phyloP scores from a whole-genome alignment of 139 green algal species.

The Edaphochlamys debaryana region DNA sequence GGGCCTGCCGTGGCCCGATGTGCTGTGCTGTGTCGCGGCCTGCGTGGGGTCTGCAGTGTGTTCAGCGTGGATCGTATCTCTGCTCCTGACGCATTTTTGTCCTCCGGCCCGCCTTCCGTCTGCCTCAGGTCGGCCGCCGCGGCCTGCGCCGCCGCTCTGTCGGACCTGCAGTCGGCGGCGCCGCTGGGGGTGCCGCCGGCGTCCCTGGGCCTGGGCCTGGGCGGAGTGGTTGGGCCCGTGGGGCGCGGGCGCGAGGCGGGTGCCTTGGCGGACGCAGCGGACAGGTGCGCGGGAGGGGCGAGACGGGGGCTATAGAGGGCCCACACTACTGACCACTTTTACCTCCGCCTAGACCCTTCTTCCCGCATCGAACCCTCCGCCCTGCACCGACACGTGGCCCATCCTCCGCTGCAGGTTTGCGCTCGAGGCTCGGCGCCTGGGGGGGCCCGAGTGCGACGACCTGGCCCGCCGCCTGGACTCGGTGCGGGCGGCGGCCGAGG shows the following conservation, averaged over 20 bases:
- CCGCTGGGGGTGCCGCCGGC: not conserved
- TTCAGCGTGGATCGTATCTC: no score
- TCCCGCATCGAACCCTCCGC: no score
- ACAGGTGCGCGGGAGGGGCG: not conserved
- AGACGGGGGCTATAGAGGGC: no score
- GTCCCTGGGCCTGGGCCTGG: not conserved
- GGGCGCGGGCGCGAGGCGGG: conserved; percentile 11
- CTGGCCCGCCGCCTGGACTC: conserved; percentile 36
- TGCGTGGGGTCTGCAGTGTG: no score
- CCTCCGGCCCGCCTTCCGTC: no score
- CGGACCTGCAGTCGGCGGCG: not conserved
- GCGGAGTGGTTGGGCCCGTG: not conserved
- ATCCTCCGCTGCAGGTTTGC: conserved; percentile 34
- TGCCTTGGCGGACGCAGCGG: not conserved
- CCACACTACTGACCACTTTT: no score
- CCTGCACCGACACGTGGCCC: no score
- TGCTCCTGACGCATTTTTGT: no score
- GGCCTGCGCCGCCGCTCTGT: not conserved
- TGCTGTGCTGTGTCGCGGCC: no score
- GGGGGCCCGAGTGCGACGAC: conserved; percentile 34
- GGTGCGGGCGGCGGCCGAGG: conserved; percentile 9
- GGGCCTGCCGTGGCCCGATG: no score
- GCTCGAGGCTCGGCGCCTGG: conserved; percentile 49
- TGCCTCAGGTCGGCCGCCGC: not conserved
- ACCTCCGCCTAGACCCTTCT: no score